Percentiles rank a stretch among this genome's conserved stretches.
These are phyloP conservation scores for Microcos paniculata DNA, from an alignment of 345 rosid genomes.

Conservation along the genomic window DNA sequence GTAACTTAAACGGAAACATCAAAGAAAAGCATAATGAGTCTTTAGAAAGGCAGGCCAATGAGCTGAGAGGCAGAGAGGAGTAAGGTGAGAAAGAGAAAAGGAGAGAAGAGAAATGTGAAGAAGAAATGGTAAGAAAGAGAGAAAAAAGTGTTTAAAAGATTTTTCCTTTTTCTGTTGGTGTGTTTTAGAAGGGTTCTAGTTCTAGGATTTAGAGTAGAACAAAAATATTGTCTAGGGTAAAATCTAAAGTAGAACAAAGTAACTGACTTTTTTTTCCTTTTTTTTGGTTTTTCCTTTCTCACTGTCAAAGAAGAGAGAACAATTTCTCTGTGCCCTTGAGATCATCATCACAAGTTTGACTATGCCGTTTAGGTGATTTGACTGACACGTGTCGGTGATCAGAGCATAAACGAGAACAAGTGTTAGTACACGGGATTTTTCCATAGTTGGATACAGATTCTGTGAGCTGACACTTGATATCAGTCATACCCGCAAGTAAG, in stretches of 20 bases:
- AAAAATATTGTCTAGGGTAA: conserved; percentile 7
- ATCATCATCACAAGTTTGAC: neutral
- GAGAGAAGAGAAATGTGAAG: neutral
- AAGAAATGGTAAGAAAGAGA: too few species aligned
- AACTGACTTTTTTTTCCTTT: neutral
- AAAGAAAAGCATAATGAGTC: conserved; percentile 6
- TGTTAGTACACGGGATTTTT: neutral
- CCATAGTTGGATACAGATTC: conserved; percentile 10
- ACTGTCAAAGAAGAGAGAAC: neutral
- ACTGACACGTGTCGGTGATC: conserved; percentile 10
- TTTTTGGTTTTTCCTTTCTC: too few species aligned
- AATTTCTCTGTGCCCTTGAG: neutral
- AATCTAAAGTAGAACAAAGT: neutral
- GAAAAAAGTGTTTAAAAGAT: neutral
- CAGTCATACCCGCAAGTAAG: neutral
- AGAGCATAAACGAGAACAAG: neutral
- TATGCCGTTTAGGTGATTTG: neutral
- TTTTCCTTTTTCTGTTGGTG: neutral
- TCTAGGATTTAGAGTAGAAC: neutral
- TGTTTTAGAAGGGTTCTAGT: neutral
- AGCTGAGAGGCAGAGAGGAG: neutral
- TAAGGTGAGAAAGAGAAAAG: neutral
- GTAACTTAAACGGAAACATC: conserved; percentile 4
- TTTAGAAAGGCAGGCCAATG: conserved; percentile 5
- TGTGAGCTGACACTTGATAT: neutral